Evolutionary conservation across 768 basidiomycete genomes (phyloP).

Genomic region (Rubroboletus satanas): DNA sequence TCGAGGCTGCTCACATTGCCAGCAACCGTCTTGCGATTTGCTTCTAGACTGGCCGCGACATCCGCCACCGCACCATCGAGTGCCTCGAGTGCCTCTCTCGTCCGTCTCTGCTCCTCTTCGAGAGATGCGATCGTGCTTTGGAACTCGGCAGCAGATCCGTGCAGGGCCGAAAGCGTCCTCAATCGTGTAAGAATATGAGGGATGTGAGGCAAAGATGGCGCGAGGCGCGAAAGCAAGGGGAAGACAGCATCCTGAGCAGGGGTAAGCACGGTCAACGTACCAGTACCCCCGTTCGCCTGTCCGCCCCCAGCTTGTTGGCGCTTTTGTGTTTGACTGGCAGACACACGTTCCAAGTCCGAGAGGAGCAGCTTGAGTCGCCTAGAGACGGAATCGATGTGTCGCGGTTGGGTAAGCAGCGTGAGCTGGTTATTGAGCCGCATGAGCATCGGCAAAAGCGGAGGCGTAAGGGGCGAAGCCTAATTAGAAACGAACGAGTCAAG

Average conservation of each 20-base stretch:
- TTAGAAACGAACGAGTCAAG: constrained; percentile 3
- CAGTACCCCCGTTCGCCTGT: constrained; percentile 8
- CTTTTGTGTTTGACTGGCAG: constrained; percentile 35
- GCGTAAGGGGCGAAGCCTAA: constrained; percentile 68
- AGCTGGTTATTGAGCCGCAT: constrained; percentile 82
- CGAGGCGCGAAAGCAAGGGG: constrained; percentile 65
- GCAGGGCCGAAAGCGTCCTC: constrained; percentile 77
- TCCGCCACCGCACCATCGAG: constrained; percentile 62
- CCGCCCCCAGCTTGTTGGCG: constrained; percentile 17
- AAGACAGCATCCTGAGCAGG: constrained; percentile 57
- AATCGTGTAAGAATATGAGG: constrained; percentile 89
- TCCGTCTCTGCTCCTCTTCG: constrained; percentile 68
- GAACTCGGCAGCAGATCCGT: constrained; percentile 79
- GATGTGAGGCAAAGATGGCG: constrained; percentile 73
- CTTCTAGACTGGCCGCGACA: constrained; percentile 73
- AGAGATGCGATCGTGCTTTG: constrained; percentile 59
- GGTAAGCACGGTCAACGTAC: constrained; percentile 19
- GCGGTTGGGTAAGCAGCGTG: constrained; percentile 86
- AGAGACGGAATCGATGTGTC: constrained; percentile 93
- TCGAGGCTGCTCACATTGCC: constrained; percentile 75
- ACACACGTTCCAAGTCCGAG: constrained; percentile 85
- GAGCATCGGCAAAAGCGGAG: constrained; percentile 79
- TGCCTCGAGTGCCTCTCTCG: constrained; percentile 61
- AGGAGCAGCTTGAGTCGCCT: constrained; percentile 88
- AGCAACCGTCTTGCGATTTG: constrained; percentile 66